Evolutionary conservation across 768 basidiomycete genomes (phyloP).

Genomic region (Trametes meyenii): DNA sequence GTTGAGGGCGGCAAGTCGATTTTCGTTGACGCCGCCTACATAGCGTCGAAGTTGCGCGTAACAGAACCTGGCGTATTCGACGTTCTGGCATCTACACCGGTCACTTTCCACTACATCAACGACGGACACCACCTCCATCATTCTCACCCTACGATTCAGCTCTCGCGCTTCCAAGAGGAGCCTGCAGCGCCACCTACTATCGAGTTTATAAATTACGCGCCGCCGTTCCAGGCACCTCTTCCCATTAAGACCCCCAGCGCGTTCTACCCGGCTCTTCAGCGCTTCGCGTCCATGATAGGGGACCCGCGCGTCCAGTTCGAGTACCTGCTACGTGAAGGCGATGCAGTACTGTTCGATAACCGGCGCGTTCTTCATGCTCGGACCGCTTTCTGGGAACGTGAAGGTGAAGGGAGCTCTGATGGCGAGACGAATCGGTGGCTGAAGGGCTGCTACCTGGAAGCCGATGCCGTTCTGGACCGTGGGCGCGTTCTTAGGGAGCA

Average conservation of each 20-base stretch:
- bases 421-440: slow-evolving; percentile 76
- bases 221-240: slow-evolving; percentile 91
- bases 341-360: slow-evolving; percentile 92
- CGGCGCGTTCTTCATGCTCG: slow-evolving; percentile 86
- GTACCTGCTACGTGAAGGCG: slow-evolving; percentile 78
- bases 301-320: slow-evolving; percentile 52
- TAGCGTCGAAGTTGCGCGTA: slow-evolving; percentile 55
- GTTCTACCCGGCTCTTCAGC: slow-evolving; percentile 64
- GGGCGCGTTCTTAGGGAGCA: slow-evolving; percentile 50
- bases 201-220: slow-evolving; percentile 84
- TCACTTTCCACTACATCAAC: slow-evolving; percentile 92
- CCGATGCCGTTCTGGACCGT: slow-evolving; percentile 63
- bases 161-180: slow-evolving; percentile 35
- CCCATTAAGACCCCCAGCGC: slow-evolving; percentile 50
- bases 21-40: slow-evolving; percentile 81
- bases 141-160: slow-evolving; percentile 76
- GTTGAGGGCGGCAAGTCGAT: slow-evolving; percentile 83
- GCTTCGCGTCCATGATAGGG: slow-evolving; percentile 63
- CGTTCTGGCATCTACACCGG: slow-evolving; percentile 59
- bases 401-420: slow-evolving; percentile 43
- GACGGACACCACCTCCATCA: slow-evolving; percentile 81
- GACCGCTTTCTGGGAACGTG: slow-evolving; percentile 63
- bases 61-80: slow-evolving; percentile 55
- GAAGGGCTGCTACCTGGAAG: slow-evolving; percentile 85
- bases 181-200: slow-evolving; percentile 37